Evolutionary conservation across 2,329 filamentous ascomycete genomes (phyloP).

Genomic region (Colletotrichum eremochloae): DNA sequence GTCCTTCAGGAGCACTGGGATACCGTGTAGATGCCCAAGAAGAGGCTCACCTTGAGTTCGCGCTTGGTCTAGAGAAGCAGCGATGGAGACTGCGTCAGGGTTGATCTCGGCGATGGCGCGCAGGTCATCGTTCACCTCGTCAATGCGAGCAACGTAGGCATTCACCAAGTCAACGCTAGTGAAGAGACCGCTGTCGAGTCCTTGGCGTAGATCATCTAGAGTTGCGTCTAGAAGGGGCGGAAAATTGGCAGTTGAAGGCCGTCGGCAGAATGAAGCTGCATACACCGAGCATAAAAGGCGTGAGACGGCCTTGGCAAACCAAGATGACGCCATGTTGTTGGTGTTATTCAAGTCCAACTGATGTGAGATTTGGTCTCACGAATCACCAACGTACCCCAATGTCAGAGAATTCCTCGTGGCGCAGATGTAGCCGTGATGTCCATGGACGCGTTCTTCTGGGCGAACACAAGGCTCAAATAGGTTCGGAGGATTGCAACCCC

Average conservation of each 20-base stretch:
- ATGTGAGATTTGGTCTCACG: too few relatives aligned
- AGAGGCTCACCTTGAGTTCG: slow-evolving; percentile 36
- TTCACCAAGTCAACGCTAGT: slow-evolving; percentile 50
- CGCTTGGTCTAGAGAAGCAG: slow-evolving; percentile 52
- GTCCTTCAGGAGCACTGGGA: slow-evolving; percentile 76
- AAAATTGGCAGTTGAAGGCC: background rate
- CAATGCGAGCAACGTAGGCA: slow-evolving; percentile 51
- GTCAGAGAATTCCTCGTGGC: too few relatives aligned
- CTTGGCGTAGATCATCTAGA: slow-evolving; percentile 38
- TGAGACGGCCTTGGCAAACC: too few relatives aligned
- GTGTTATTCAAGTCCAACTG: too few relatives aligned
- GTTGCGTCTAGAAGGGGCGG: slow-evolving; percentile 14
- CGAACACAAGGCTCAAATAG: too few relatives aligned
- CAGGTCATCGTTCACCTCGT: slow-evolving; percentile 48
- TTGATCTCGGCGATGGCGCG: slow-evolving; percentile 52
- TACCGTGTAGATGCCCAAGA: slow-evolving; percentile 65
- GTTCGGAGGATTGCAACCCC: too few relatives aligned
- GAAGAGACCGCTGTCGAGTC: slow-evolving; percentile 46
- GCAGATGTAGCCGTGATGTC: too few relatives aligned
- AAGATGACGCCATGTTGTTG: too few relatives aligned
- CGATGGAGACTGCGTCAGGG: slow-evolving; percentile 55
- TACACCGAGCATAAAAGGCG: too few relatives aligned
- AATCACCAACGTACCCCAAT: too few relatives aligned
- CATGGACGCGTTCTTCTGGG: too few relatives aligned
- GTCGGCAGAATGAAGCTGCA: too few relatives aligned